Conservation (phyloP, 345 rosid genomes). For the Dipteronia dyeriana region DNA sequence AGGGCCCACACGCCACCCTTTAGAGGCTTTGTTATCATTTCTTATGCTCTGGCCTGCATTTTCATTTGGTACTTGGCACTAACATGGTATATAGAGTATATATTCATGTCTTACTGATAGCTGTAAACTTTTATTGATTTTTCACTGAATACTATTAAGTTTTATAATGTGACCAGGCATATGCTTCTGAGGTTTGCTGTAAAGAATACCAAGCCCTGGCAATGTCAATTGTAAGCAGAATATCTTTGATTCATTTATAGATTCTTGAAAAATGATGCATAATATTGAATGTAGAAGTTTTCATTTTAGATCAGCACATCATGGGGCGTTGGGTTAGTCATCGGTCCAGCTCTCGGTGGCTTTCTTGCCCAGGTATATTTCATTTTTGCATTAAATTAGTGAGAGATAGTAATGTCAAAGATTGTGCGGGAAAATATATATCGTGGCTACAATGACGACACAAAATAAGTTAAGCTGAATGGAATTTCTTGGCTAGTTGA, state of each 20-base stretch:
- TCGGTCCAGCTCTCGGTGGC: slow-evolving; percentile 89
- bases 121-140: not conserved
- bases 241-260: not conserved
- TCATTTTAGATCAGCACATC: slow-evolving; percentile 67
- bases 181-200: slow-evolving; percentile 71
- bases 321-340: slow-evolving; percentile 72
- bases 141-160: not conserved
- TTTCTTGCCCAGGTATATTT: slow-evolving; percentile 71
- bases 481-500: not conserved
- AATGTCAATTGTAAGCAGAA: slow-evolving; percentile 65
- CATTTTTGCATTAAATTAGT: not conserved
- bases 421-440: not conserved
- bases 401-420: not conserved
- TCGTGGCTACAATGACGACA: not conserved
- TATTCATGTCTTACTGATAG: not conserved
- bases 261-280: not conserved
- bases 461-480: not conserved
- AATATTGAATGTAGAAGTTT: not conserved
- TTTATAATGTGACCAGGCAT: slow-evolving; percentile 50
- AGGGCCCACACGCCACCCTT: no score
- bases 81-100: not conserved
- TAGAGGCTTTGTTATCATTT: not conserved
- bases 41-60: not conserved
- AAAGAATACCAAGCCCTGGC: slow-evolving; percentile 68
- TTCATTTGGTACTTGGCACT: not conserved